These are phyloP conservation scores for Alectoria sarmentosa DNA, from an alignment of 495 filamentous ascomycete species.

Conservation along the genomic window DNA sequence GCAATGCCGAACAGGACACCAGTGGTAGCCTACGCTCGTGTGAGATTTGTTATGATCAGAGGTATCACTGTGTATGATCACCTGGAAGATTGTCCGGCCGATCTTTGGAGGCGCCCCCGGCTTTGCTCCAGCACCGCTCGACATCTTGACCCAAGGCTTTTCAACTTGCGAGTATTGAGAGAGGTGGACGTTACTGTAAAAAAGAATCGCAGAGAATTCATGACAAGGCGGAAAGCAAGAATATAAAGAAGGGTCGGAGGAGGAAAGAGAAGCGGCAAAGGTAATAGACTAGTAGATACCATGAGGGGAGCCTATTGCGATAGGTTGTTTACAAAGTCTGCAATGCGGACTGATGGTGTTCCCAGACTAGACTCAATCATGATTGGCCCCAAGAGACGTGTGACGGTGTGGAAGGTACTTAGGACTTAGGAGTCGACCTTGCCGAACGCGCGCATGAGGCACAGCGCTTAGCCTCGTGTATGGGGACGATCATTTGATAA, in stretches of 20 bases:
- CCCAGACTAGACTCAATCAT: neutral
- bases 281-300: neutral
- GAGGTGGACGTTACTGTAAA: neutral
- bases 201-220: neutral
- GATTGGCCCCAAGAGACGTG: neutral
- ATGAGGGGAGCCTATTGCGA: neutral
- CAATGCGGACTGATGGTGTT: neutral
- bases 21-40: neutral
- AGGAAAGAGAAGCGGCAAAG: neutral
- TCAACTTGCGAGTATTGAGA: neutral
- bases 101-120: constrained; percentile 1
- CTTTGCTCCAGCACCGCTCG: neutral
- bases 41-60: neutral
- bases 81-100: neutral
- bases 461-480: no score
- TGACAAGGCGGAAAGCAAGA: neutral
- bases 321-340: neutral
- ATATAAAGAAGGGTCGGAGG: neutral
- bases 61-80: neutral
- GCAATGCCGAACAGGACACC: neutral
- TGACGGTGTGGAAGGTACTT: no score
- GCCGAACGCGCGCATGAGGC: no score
- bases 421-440: no score
- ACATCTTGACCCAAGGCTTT: neutral
- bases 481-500: no score